Conservation (phyloP, 176 grass and related monocot genomes). For the Canna indica region DNA sequence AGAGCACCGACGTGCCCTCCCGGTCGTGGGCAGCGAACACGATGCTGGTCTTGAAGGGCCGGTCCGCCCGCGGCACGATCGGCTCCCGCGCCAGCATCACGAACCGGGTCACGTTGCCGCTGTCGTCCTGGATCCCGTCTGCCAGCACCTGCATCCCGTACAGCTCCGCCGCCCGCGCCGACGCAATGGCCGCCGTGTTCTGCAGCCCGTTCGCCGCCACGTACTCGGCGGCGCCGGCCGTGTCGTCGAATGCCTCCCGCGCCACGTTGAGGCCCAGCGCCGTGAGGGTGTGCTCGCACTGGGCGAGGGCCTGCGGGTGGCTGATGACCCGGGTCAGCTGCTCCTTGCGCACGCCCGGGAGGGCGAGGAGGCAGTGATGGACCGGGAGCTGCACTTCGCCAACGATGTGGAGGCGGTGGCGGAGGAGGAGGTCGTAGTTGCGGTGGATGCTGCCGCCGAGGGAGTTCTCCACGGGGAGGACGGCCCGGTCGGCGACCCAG, state of each 20-base stretch:
- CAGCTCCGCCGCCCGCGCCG: slow-evolving; percentile 9
- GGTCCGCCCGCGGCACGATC: slow-evolving; percentile 13
- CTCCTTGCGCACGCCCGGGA: slow-evolving; percentile 14
- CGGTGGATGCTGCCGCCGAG: slow-evolving; percentile 20
- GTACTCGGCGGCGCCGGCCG: slow-evolving; percentile 67
- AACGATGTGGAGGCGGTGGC: slow-evolving; percentile 16
- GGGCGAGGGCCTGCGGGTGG: slow-evolving; percentile 7
- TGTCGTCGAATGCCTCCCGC: slow-evolving; percentile 79
- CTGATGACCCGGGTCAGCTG: slow-evolving; percentile 15
- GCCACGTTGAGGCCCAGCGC: slow-evolving; percentile 51
- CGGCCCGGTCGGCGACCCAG: slow-evolving; percentile 15
- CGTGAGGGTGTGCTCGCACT: slow-evolving; percentile 9
- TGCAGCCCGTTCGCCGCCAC: slow-evolving; percentile 20
- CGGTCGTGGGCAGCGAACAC: slow-evolving; percentile 4
- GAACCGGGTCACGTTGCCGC: slow-evolving; percentile 9
- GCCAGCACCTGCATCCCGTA: slow-evolving; percentile 12
- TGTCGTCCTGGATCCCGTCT: slow-evolving; percentile 12
- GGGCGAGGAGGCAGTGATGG: slow-evolving; percentile 6
- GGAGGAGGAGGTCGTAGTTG: slow-evolving; percentile 19
- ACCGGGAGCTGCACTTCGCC: slow-evolving; percentile 14
- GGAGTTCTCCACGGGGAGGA: slow-evolving; percentile 18
- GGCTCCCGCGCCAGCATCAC: slow-evolving; percentile 18
- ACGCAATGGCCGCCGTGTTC: slow-evolving; percentile 9
- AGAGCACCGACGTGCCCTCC: slow-evolving; percentile 9
- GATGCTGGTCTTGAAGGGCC: slow-evolving; percentile 19